phyloP scores from a whole-genome alignment of 2,329 filamentous ascomycete genomes.

The Byssoonygena ceratinophila region DNA sequence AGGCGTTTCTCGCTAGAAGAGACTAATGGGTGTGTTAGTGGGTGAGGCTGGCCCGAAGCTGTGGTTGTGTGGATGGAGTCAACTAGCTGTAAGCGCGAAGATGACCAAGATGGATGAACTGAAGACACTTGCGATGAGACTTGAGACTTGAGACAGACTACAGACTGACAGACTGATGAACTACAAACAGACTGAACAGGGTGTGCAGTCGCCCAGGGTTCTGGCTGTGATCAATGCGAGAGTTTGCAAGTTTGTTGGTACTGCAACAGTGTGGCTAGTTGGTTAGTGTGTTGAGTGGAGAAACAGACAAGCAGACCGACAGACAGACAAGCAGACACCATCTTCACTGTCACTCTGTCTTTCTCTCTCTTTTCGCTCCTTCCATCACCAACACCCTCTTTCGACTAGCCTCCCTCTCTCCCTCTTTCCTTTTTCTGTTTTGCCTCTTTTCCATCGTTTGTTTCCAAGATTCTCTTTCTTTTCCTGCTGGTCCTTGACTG shows the following conservation, averaged over 20 bases:
- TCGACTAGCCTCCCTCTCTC: background rate
- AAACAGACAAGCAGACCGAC: no score
- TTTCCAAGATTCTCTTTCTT: background rate
- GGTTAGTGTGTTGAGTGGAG: background rate
- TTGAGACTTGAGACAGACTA: no score
- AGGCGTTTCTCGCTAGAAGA: background rate
- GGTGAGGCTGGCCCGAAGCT: background rate
- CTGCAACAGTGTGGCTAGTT: background rate
- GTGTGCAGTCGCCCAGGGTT: background rate
- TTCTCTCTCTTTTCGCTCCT: background rate
- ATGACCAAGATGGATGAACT: no score
- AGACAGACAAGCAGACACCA: no score
- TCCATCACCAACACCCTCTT: background rate
- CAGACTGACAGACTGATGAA: no score
- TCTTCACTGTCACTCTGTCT: background rate
- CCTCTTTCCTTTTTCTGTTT: background rate
- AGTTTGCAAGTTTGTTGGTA: background rate
- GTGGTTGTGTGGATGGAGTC: background rate
- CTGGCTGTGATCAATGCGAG: constrained; percentile 8
- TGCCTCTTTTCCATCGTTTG: background rate
- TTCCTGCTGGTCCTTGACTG: no score
- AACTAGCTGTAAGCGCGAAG: no score
- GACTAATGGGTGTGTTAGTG: background rate
- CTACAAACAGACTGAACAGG: no score
- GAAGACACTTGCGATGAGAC: no score